Base-by-base conservation (phyloP, 108 stramenopile species). In the Halocafeteria seosinensis region DNA sequence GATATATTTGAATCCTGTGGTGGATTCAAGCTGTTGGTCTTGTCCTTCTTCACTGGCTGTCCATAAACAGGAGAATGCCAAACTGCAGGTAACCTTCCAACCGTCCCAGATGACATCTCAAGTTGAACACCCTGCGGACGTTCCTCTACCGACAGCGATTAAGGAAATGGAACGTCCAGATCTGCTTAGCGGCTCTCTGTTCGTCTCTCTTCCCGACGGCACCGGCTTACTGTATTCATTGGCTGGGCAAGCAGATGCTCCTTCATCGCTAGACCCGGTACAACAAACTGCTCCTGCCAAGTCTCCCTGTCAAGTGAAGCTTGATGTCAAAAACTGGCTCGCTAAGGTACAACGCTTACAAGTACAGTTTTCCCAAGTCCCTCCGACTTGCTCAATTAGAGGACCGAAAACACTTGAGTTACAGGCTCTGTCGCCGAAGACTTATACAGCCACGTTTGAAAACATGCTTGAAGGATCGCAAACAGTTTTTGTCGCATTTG, bases 151-250 rank as follows among this genome's bases (percentile, higher is more conserved):
- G n/a, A 50, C 33, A 3, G 70, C 50, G 26, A 52, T 57, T 25
- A 24, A 60, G 33, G 31, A 34, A 34, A 17, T 35, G 1, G 63
- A 24, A 1, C 67, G 50, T 4, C 69, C 66, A 33, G 32, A 32
- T 2, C 4, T 30, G 2, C 77, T 79, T 61, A 8, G 24, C 23
- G 82, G 80, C 26, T 42, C 59, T 21, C 62, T 83, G 12, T 83
- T 83, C 59, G 69, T 83, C 11, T 71, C 82, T 11, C 67, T 83
- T 3, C 82, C 82, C 1, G 76, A 81, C 38, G 82, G 82, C 0
- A 42, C 67, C 13, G 80, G 78, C 2, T 26, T 75, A 29, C 66
- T 83, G 38, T 81, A 77, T 55, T 38, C 63, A n/a, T 53, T 83
- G 21, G 53, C 26, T 12, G 82, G 82, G 6, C 32, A 30, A 24